Conservation (phyloP, 805 yeast species). For the Saccharomycodes ludwigii region DNA sequence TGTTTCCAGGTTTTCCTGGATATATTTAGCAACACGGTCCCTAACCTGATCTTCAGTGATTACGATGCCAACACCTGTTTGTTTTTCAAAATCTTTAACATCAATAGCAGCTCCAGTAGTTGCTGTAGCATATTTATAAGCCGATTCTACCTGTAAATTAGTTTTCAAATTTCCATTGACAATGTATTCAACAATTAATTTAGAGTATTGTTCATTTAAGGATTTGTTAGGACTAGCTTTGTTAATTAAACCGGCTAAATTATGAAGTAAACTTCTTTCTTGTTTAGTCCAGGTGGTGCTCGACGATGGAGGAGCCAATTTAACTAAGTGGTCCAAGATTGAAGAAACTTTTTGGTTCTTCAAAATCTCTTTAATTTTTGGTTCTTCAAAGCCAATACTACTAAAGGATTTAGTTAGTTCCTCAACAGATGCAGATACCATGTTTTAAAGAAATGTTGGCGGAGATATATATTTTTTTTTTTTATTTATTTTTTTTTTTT, state of each 20-base stretch:
- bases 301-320: slow-evolving; percentile 29
- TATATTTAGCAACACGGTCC: slow-evolving; percentile 42
- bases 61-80: slow-evolving; percentile 73
- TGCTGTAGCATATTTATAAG: slow-evolving; percentile 56
- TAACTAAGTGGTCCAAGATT: slow-evolving; percentile 50
- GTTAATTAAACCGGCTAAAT: slow-evolving; percentile 52
- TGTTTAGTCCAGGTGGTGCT: slow-evolving; percentile 54
- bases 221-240: too few relatives aligned
- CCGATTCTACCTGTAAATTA: slow-evolving; percentile 69
- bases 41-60: slow-evolving; percentile 56
- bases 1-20: slow-evolving; percentile 44
- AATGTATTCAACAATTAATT: slow-evolving; percentile 47
- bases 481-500: too few relatives aligned
- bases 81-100: slow-evolving; percentile 42
- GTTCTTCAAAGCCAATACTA: slow-evolving; percentile 55
- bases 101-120: slow-evolving; percentile 31
- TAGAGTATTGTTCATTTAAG: too few relatives aligned
- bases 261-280: slow-evolving; percentile 55
- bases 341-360: slow-evolving; percentile 78
- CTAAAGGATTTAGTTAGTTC: slow-evolving; percentile 23
- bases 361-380: slow-evolving; percentile 64
- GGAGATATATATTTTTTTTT: too few relatives aligned
- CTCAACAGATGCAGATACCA: slow-evolving; percentile 27
- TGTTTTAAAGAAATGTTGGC: too few relatives aligned
- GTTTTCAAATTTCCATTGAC: slow-evolving; percentile 51